Conservation (phyloP, 495 filamentous ascomycete genomes). For the Lineolata rhizophorae region DNA sequence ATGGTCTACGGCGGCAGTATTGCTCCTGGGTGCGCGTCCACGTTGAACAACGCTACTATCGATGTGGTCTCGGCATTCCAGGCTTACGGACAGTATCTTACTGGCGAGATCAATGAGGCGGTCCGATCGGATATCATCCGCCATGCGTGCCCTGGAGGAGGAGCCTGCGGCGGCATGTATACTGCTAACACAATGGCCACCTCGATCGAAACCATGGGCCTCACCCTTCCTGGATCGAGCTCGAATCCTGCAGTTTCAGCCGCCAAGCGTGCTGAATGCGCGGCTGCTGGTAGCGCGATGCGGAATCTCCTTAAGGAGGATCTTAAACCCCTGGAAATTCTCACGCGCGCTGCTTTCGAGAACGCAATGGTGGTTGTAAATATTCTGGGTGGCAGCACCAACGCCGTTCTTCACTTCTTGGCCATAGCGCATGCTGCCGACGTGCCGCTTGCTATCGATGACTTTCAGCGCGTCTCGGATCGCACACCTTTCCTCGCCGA, state of each 20-base stretch:
- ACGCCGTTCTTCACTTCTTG: constrained; percentile 90
- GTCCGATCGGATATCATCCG: constrained; percentile 86
- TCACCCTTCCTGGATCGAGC: constrained; percentile 84
- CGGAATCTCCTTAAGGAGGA: constrained; percentile 70
- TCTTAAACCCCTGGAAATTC: constrained; percentile 70
- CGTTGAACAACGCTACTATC: constrained; percentile 51
- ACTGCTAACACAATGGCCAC: constrained; percentile 98
- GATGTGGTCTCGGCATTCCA: constrained; percentile 97
- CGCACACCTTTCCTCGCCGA: constrained; percentile 84
- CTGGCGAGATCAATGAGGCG: constrained; percentile 78
- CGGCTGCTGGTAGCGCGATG: constrained; percentile 66
- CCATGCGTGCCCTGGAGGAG: constrained; percentile 78
- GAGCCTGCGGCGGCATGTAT: constrained; percentile 98
- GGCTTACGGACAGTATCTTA: constrained; percentile 86
- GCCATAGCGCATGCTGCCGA: constrained; percentile 90
- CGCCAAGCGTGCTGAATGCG: constrained; percentile 70
- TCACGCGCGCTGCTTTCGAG: constrained; percentile 83
- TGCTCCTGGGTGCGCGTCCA: constrained; percentile 62
- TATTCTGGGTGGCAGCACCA: constrained; percentile 90
- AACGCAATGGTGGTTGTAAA: constrained; percentile 92
- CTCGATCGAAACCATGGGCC: constrained; percentile 90
- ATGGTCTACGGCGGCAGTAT: constrained; percentile 98
- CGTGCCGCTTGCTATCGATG: constrained; percentile 84
- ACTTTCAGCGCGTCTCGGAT: constrained; percentile 91
- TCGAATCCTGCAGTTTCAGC: constrained; percentile 77